Percentiles rank a stretch among this genome's conserved stretches.
Evolutionary conservation across 1,284 basidiomycete genomes (phyloP).

Genomic region (Rhodotorula sp.): DNA sequence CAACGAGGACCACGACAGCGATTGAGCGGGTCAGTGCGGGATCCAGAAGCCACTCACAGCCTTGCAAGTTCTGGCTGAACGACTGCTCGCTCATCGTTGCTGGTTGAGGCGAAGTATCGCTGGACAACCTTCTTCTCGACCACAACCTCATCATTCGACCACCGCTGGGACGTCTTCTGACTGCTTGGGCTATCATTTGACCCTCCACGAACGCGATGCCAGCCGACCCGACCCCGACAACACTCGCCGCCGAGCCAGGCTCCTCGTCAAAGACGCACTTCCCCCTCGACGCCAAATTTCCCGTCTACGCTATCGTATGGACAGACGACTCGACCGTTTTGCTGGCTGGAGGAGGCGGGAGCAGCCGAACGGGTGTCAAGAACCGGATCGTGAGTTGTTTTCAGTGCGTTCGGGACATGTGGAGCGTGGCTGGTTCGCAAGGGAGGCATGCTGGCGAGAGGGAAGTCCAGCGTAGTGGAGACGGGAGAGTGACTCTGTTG

Average conservation of each 20-base stretch:
- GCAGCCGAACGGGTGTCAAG: slow-evolving; percentile 74
- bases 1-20: too few species aligned
- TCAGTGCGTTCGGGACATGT: too few species aligned
- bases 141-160: background rate
- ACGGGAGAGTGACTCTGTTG: background rate
- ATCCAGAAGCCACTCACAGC: slow-evolving; percentile 9
- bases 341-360: slow-evolving; percentile 85
- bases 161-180: background rate
- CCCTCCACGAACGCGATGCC: slow-evolving; percentile 7
- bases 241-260: slow-evolving; percentile 19
- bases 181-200: background rate
- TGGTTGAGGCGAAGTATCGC: background rate
- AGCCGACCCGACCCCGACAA: slow-evolving; percentile 1
- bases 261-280: slow-evolving; percentile 21
- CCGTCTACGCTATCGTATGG: slow-evolving; percentile 81
- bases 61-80: slow-evolving; percentile 18
- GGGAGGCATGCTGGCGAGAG: background rate
- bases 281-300: slow-evolving; percentile 32
- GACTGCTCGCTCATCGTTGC: slow-evolving; percentile 12
- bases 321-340: slow-evolving; percentile 65
- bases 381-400: slow-evolving; percentile 75
- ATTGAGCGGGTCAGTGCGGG: background rate
- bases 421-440: background rate
- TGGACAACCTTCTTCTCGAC: background rate
- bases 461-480: background rate